Percentiles rank a stretch among this genome's conserved stretches.
Evolutionary conservation across 768 basidiomycete genomes (phyloP).

Genomic region (Mycena crocata): DNA sequence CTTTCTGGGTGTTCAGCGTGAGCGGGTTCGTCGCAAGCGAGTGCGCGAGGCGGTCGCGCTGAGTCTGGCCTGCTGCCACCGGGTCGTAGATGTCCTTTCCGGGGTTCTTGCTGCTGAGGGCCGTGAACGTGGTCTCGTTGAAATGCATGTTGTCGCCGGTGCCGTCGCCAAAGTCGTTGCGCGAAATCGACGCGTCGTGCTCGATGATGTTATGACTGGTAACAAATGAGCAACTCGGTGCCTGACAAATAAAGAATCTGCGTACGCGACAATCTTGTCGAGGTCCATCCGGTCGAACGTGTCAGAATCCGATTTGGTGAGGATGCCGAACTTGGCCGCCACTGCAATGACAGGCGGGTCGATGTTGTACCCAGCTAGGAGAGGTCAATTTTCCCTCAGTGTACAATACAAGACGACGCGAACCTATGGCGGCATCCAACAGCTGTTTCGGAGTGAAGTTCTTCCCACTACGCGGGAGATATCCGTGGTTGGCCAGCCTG

Average conservation of each 20-base stretch:
- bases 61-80: neutral
- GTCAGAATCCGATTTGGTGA: neutral
- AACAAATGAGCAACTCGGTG: no score
- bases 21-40: slow-evolving; percentile 3
- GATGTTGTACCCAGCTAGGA: neutral
- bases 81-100: no score
- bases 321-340: slow-evolving; percentile 7
- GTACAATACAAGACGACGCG: neutral
- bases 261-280: neutral
- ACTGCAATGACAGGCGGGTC: neutral
- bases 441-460: neutral
- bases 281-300: slow-evolving; percentile 3
- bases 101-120: slow-evolving; percentile 4
- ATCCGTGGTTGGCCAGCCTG: neutral
- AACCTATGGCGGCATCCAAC: neutral
- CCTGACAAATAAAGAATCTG: no score
- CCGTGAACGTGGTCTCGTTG: slow-evolving; percentile 5
- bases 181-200: no score
- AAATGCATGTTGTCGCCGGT: slow-evolving; percentile 7
- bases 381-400: neutral
- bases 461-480: neutral
- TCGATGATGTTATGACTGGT: slow-evolving; percentile 8
- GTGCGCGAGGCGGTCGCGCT: neutral
- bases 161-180: no score
- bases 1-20: neutral